These are phyloP conservation scores for Fusarium sp. DNA, from an alignment of 2,329 filamentous ascomycete species.

Conservation along the genomic window DNA sequence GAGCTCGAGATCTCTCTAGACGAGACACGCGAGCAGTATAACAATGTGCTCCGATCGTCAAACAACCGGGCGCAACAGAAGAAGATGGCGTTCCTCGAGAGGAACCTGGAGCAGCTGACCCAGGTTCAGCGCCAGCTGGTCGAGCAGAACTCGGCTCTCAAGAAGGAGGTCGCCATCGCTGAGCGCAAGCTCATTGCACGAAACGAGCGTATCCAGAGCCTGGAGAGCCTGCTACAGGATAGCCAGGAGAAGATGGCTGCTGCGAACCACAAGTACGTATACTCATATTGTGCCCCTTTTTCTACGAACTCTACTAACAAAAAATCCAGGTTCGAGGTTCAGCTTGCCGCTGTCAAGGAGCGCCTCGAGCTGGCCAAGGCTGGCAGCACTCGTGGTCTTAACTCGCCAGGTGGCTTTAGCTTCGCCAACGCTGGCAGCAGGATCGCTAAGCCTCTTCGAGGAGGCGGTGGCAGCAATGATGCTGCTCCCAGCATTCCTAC, in stretches of 20 bases:
- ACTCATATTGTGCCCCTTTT: neutral
- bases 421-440: slow-evolving; percentile 74
- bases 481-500: slow-evolving; percentile 62
- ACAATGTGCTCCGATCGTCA: slow-evolving; percentile 94
- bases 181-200: slow-evolving; percentile 96
- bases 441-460: slow-evolving; percentile 76
- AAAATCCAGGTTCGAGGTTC: slow-evolving; percentile 85
- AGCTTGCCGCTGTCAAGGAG: slow-evolving; percentile 97
- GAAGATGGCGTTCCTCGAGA: slow-evolving; percentile 99
- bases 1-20: slow-evolving; percentile 98
- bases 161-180: slow-evolving; percentile 99
- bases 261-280: slow-evolving; percentile 91
- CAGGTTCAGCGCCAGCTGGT: slow-evolving; percentile 97
- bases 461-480: slow-evolving; percentile 66
- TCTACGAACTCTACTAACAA: slow-evolving; percentile 46
- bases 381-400: slow-evolving; percentile 87
- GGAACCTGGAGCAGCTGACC: slow-evolving; percentile 97
- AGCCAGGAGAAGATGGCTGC: slow-evolving; percentile 98
- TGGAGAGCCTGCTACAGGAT: slow-evolving; percentile 93
- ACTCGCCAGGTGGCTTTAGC: slow-evolving; percentile 76
- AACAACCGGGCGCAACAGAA: slow-evolving; percentile 99
- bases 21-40: slow-evolving; percentile 98
- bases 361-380: slow-evolving; percentile 95
- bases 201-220: slow-evolving; percentile 95
- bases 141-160: slow-evolving; percentile 95